phyloP scores from a whole-genome alignment of 768 basidiomycete genomes.

The Leccinum variicolor region DNA sequence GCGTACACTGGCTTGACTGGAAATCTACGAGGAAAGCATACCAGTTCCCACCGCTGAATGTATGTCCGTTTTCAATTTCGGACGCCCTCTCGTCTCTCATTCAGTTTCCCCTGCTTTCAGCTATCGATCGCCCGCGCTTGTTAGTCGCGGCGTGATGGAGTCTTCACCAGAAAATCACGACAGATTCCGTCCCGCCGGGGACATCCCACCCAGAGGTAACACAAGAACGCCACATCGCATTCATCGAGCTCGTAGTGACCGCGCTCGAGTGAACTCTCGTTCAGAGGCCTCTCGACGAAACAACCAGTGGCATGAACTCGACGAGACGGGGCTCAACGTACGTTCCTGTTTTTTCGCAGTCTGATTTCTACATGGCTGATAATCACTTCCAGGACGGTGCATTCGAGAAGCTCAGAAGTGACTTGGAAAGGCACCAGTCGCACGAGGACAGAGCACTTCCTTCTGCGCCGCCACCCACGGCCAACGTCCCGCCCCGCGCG shows the following conservation, averaged over 20 bases:
- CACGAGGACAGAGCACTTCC: conserved; percentile 8
- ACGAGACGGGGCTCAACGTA: conserved; percentile 55
- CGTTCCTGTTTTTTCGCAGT: conserved; percentile 16
- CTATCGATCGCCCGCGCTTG: conserved; percentile 7
- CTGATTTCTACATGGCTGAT: not conserved
- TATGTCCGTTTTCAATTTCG: not conserved
- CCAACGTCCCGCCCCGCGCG: conserved; percentile 12
- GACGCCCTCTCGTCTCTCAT: not conserved
- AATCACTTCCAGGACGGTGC: conserved; percentile 38
- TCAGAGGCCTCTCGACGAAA: conserved; percentile 5
- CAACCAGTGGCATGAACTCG: conserved; percentile 40
- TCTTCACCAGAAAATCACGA: conserved; percentile 6
- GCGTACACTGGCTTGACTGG: too few species aligned
- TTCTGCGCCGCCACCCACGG: conserved; percentile 2
- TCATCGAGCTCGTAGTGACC: conserved; percentile 44
- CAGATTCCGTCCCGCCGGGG: conserved; percentile 13
- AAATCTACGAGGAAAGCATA: not conserved
- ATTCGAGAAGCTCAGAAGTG: conserved; percentile 47
- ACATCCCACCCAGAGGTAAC: conserved; percentile 23
- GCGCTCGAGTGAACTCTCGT: conserved; percentile 6
- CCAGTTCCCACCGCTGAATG: not conserved
- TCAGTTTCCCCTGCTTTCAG: not conserved
- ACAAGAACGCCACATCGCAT: conserved; percentile 50
- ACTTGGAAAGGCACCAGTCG: conserved; percentile 50
- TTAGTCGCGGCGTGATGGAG: conserved; percentile 16